phyloP scores from a whole-genome alignment of 2,329 filamentous ascomycete genomes.

The Exophiala oligosperma region DNA sequence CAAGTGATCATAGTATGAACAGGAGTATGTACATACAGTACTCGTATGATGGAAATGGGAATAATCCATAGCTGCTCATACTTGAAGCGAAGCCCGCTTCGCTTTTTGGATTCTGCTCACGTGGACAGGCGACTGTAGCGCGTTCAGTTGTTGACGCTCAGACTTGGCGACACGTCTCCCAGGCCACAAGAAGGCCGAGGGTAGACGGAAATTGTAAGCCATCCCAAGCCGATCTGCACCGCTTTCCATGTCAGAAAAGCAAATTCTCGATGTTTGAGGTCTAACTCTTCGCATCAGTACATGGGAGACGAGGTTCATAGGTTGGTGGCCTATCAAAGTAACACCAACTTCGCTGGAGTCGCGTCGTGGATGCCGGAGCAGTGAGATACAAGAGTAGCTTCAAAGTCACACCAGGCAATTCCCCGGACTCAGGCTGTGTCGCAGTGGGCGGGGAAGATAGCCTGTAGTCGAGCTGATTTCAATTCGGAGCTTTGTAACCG shows the following conservation, averaged over 20 bases:
- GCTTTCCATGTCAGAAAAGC: too few species aligned
- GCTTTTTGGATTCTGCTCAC: background rate
- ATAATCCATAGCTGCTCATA: too few species aligned
- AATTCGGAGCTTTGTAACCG: background rate
- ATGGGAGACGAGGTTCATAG: too few species aligned
- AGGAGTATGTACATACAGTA: too few species aligned
- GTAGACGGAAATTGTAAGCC: background rate
- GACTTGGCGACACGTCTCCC: constrained; percentile 1
- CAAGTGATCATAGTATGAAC: background rate
- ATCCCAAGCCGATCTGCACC: background rate
- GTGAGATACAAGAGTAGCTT: background rate
- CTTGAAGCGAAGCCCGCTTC: background rate
- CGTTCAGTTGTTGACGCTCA: background rate
- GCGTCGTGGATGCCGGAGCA: background rate
- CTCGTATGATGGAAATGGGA: too few species aligned
- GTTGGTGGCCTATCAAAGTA: too few species aligned
- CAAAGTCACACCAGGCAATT: constrained; percentile 12
- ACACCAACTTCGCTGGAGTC: background rate
- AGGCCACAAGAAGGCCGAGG: background rate
- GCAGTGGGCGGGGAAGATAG: constrained; percentile 12
- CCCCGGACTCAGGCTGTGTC: constrained; percentile 9
- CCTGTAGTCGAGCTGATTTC: constrained; percentile 9
- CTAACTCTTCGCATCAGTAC: too few species aligned
- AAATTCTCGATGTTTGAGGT: too few species aligned
- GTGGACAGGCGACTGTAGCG: background rate